phyloP scores from a whole-genome alignment of 345 rosid genomes.

The Sonneratia alba region DNA sequence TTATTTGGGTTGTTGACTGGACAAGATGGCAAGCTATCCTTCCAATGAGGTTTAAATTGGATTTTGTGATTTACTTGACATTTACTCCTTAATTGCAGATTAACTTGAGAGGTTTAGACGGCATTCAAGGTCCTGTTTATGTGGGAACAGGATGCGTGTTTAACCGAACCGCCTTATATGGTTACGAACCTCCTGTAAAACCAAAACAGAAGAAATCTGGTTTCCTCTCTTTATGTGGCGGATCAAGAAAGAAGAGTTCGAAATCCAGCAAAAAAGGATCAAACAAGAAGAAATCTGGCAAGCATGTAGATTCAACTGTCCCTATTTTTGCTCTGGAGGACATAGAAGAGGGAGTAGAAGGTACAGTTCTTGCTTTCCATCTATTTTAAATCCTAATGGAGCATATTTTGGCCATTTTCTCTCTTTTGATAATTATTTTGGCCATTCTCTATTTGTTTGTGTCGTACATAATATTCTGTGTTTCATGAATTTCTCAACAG shows the following conservation, averaged over 20 bases:
- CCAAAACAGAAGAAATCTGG: constrained; percentile 78
- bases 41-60: background rate
- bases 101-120: constrained; percentile 91
- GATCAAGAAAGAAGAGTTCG: constrained; percentile 74
- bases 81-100: constrained; percentile 29
- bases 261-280: constrained; percentile 64
- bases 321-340: constrained; percentile 90
- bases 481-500: constrained; percentile 17
- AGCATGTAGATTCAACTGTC: constrained; percentile 80
- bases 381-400: background rate
- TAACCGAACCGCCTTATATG: constrained; percentile 47
- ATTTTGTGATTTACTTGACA: background rate
- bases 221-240: constrained; percentile 69
- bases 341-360: constrained; percentile 97
- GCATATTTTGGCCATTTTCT: background rate
- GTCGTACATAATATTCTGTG: background rate
- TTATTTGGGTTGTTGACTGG: background rate
- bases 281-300: constrained; percentile 79
- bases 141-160: constrained; percentile 98
- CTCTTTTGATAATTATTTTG: background rate
- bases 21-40: background rate
- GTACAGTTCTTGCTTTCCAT: constrained; percentile 17
- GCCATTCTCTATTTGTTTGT: background rate
- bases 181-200: constrained; percentile 54
- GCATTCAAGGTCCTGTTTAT: constrained; percentile 95